Base-by-base conservation (phyloP, 2,329 filamentous ascomycete species). In the Raffaelea albimanens region DNA sequence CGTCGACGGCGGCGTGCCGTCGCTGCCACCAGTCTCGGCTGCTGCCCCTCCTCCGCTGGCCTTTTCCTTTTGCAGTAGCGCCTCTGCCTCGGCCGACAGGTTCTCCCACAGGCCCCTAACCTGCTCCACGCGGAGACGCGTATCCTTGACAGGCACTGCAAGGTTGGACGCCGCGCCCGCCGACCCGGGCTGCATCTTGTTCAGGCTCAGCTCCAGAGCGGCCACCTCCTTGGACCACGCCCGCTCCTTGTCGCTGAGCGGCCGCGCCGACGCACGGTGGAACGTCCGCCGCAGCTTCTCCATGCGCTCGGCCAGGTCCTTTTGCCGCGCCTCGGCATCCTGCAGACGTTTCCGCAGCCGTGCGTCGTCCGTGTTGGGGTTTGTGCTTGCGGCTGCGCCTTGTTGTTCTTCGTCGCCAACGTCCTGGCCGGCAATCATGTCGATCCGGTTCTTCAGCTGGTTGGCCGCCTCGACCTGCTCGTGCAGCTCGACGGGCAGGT, bases 391-490 rank as follows among this genome's bases (percentile, higher is more conserved):
- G 13, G 29, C 46, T 16, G 23, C 38, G n/a, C n/a, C n/a, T 4
- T 21, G 45, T 21, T 43, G 40, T 11, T 14, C 39, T 13, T 33
- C 39, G 3, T 44, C 44, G 21, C 49, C 51, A 4, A 46, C 68
- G 49, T 82, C 78, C 40, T 75, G 72, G 3, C 78, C 79, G 5
- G 75, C 79, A 49, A 87, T 77, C 38, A 70, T 70, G 53, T 89
- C 83, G 25, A 89, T 78, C 55, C 78, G 78, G 36, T 71, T 68
- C 58, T 78, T 79, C 38, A 87, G 73, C 56, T 84, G 77, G 46
- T 79, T 77, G 23, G 78, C 81, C 55, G 82, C 80, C 51, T 67
- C 67, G 21, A 89, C 74, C 59, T 90, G 85, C 52, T 81, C 76
- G 53, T 69, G 71, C 39, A 89, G 71, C 58, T 89, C 84, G 18